Conservation (phyloP, 345 rosid genomes). For the Hevea brasiliensis region DNA sequence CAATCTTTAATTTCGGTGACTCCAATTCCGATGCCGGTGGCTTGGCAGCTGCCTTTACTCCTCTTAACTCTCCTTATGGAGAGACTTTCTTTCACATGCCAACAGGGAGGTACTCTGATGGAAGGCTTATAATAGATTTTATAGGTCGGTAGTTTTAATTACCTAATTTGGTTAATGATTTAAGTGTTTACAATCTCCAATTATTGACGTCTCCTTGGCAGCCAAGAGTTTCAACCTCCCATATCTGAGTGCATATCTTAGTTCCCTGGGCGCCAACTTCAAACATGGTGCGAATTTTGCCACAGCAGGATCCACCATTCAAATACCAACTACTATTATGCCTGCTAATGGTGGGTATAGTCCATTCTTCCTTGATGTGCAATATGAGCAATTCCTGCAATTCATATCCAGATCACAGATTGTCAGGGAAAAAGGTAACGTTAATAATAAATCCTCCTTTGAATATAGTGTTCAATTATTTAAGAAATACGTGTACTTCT, state of each 20-base stretch:
- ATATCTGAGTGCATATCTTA: conserved; percentile 32
- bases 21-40: conserved; percentile 60
- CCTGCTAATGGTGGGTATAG: conserved; percentile 33
- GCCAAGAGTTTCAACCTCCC: conserved; percentile 29
- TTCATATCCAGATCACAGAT: conserved; percentile 40
- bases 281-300: conserved; percentile 40
- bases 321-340: conserved; percentile 10
- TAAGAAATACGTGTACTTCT: background rate
- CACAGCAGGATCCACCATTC: conserved; percentile 25
- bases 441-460: background rate
- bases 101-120: conserved; percentile 45
- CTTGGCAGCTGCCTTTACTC: conserved; percentile 37
- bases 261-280: conserved; percentile 32
- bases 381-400: conserved; percentile 43
- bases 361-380: conserved; percentile 43
- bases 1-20: conserved; percentile 58
- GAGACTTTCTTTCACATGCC: conserved; percentile 41
- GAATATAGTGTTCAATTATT: no score
- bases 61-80: conserved; percentile 39
- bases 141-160: conserved; percentile 28
- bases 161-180: no score
- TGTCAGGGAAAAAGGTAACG: conserved; percentile 41
- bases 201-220: background rate
- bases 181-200: no score
- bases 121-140: conserved; percentile 56